Percentiles rank a stretch among this genome's conserved stretches.
Evolutionary conservation across 306 rosid species (phyloP).

Genomic region (Casuarina equisetifolia): DNA sequence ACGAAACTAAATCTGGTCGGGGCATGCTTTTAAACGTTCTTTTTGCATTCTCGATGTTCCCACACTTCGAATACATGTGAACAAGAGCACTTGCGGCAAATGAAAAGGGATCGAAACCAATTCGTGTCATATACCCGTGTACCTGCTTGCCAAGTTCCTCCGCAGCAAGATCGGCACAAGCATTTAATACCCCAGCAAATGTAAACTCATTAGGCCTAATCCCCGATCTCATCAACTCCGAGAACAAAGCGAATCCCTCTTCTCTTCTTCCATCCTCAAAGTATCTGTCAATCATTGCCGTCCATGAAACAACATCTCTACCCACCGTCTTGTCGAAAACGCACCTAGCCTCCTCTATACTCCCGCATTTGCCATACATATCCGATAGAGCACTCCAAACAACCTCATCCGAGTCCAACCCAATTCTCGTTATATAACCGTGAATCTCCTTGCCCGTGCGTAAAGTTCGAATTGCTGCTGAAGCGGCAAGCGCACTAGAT

Average conservation of each 20-base stretch:
- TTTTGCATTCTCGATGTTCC: constrained; percentile 50
- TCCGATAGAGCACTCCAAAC: constrained; percentile 68
- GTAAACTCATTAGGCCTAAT: constrained; percentile 67
- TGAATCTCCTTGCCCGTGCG: constrained; percentile 67
- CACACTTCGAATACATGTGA: constrained; percentile 68
- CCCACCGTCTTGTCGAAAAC: constrained; percentile 52
- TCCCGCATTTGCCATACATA: constrained; percentile 70
- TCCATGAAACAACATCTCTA: constrained; percentile 64
- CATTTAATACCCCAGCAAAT: constrained; percentile 60
- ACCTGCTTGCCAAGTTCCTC: constrained; percentile 60
- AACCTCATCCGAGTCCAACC: constrained; percentile 57
- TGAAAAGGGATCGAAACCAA: constrained; percentile 52
- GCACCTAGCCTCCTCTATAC: constrained; percentile 55
- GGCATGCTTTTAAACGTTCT: constrained; percentile 53
- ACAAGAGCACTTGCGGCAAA: constrained; percentile 62
- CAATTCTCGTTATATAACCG: constrained; percentile 48
- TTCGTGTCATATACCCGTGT: constrained; percentile 55
- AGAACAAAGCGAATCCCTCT: constrained; percentile 62
- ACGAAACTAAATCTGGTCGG: constrained; percentile 58
- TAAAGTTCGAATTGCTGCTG: constrained; percentile 51
- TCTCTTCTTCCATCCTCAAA: constrained; percentile 58
- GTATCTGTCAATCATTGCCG: constrained; percentile 59
- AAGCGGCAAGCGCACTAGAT: constrained; percentile 59
- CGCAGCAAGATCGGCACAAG: constrained; percentile 59
- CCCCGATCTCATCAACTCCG: constrained; percentile 41